A percentile compares a stretch with the other conserved stretches of the same genome.
These are phyloP conservation scores for Dentipellis fragilis DNA, from an alignment of 768 basidiomycete species.

Conservation along the genomic window DNA sequence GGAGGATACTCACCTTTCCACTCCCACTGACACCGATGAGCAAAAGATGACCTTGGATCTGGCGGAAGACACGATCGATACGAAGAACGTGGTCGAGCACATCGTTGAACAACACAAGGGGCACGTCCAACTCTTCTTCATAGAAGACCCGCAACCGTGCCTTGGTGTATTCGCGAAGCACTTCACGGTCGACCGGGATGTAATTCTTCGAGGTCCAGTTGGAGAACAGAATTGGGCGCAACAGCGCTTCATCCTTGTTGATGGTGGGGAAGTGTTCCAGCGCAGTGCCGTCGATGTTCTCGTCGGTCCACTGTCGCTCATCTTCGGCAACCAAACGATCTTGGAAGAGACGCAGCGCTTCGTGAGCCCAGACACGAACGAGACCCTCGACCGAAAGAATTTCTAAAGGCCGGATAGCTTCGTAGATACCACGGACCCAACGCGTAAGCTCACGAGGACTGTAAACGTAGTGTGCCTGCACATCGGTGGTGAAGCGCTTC, in stretches of 20 bases:
- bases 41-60: conserved; percentile 92
- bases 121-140: conserved; percentile 97
- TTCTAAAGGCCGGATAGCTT: conserved; percentile 91
- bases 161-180: conserved; percentile 91
- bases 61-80: conserved; percentile 97
- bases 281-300: conserved; percentile 76
- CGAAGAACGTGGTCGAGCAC: conserved; percentile 96
- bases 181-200: conserved; percentile 88
- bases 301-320: conserved; percentile 93
- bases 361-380: conserved; percentile 96
- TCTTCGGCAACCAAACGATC: conserved; percentile 91
- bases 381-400: conserved; percentile 90
- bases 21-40: conserved; percentile 97
- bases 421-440: conserved; percentile 96
- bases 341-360: conserved; percentile 93
- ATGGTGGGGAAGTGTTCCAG: conserved; percentile 91
- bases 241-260: conserved; percentile 75
- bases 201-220: conserved; percentile 99
- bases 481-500: conserved; percentile 87
- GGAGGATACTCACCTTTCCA: conserved; percentile 66
- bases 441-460: conserved; percentile 97
- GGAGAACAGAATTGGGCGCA: conserved; percentile 89
- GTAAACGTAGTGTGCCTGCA: conserved; percentile 99
- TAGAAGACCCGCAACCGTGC: conserved; percentile 97
- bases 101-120: conserved; percentile 96